A percentile compares a stretch with the other conserved stretches of the same genome.
phyloP scores from a whole-genome alignment of 176 grass and related monocot genomes.

The Areca catechu region DNA sequence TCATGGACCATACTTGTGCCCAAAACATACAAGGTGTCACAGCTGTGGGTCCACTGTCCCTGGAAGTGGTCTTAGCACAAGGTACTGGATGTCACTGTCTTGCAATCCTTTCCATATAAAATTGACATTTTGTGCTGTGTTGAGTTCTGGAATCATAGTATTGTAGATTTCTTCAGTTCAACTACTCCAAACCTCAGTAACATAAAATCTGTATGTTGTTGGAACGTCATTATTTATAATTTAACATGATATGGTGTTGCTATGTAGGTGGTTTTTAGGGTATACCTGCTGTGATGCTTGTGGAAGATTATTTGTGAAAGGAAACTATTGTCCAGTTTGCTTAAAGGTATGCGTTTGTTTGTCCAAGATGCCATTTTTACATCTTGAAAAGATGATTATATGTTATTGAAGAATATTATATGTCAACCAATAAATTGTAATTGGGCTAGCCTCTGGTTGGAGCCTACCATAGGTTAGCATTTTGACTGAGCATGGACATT shows the following conservation, averaged over 20 bases:
- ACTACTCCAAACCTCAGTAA: too few relatives aligned
- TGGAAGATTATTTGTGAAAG: conserved; percentile 96
- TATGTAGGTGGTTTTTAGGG: conserved; percentile 91
- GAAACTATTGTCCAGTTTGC: conserved; percentile 97
- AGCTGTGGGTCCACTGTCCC: conserved; percentile 94
- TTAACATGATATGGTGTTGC: conserved; percentile 14
- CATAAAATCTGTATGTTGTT: too few relatives aligned
- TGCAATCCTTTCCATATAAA: too few relatives aligned
- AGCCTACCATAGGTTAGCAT: too few relatives aligned
- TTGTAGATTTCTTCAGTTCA: too few relatives aligned
- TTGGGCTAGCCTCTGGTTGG: too few relatives aligned
- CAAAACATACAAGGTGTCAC: conserved; percentile 96
- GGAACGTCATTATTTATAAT: background rate
- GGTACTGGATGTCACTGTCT: conserved; percentile 25
- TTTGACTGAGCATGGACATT: too few relatives aligned
- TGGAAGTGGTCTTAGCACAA: conserved; percentile 96
- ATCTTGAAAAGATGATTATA: background rate
- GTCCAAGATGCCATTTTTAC: background rate
- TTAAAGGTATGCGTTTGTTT: conserved; percentile 57
- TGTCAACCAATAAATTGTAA: too few relatives aligned
- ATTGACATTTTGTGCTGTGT: too few relatives aligned
- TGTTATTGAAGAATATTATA: too few relatives aligned
- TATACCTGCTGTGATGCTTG: conserved; percentile 99
- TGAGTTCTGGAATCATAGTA: too few relatives aligned
- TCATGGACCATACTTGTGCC: conserved; percentile 86